phyloP scores from a whole-genome alignment of 2,329 filamentous ascomycete genomes.

The Aspergillus sergii region DNA sequence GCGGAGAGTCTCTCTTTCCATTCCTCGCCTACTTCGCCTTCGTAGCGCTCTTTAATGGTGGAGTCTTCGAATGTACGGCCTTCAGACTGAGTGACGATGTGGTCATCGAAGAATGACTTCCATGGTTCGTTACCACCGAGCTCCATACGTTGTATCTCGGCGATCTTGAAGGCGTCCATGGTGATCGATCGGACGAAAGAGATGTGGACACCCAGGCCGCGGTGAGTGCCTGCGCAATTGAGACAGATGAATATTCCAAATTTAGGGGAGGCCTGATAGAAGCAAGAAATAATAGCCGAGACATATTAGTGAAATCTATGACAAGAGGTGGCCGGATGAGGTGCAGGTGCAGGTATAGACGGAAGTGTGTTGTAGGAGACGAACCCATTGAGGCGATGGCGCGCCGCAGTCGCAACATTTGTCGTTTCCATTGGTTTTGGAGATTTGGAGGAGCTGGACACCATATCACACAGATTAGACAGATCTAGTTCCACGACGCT shows the following conservation, averaged over 20 bases:
- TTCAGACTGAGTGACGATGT: slow-evolving; percentile 66
- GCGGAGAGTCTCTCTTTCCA: slow-evolving; percentile 88
- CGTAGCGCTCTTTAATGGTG: slow-evolving; percentile 87
- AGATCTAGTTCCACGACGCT: not conserved
- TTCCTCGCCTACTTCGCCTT: slow-evolving; percentile 87
- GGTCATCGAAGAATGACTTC: slow-evolving; percentile 81
- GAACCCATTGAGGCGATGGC: slow-evolving; percentile 95
- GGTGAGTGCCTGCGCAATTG: slow-evolving; percentile 90
- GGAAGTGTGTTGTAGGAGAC: slow-evolving; percentile 23
- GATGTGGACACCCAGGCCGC: slow-evolving; percentile 94
- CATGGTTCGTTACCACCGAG: slow-evolving; percentile 87
- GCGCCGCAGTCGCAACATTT: slow-evolving; percentile 93
- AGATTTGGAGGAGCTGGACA: slow-evolving; percentile 78
- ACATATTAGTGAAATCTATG: slow-evolving; percentile 2
- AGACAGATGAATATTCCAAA: slow-evolving; percentile 99
- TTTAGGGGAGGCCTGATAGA: slow-evolving; percentile 73
- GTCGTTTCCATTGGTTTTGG: slow-evolving; percentile 87
- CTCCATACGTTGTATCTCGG: slow-evolving; percentile 92
- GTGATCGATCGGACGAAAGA: slow-evolving; percentile 97
- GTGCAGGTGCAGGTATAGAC: not conserved
- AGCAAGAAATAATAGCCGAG: not conserved
- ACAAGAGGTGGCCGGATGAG: not conserved
- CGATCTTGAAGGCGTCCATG: slow-evolving; percentile 96
- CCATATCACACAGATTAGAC: not conserved
- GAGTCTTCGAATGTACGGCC: slow-evolving; percentile 79